Conservation (phyloP, 331 rosid genomes). For the Arachis monticola region DNA sequence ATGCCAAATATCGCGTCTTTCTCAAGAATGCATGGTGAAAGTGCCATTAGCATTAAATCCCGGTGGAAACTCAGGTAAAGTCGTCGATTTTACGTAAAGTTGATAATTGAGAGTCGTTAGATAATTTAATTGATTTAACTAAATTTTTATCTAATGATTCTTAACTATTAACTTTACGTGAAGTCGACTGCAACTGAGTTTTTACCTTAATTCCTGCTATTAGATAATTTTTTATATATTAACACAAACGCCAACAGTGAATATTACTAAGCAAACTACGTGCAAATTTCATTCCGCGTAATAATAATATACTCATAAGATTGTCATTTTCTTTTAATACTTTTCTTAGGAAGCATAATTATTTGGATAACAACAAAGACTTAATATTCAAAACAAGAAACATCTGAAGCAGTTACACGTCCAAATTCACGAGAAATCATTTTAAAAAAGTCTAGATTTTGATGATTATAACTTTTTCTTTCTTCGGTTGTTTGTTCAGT, state of each 20-base stretch:
- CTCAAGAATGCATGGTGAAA: not conserved
- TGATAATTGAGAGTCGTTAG: too few species aligned
- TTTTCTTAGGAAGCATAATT: not conserved
- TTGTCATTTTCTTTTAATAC: not conserved
- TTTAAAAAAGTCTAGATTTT: not conserved
- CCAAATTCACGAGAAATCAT: not conserved
- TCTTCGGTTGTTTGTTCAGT: too few species aligned
- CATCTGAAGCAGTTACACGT: not conserved
- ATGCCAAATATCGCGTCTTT: not conserved
- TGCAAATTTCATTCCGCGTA: not conserved
- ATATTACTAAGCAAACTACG: not conserved
- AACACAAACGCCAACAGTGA: slow-evolving; percentile 4
- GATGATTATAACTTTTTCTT: not conserved
- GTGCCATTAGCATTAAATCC: not conserved
- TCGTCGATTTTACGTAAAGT: too few species aligned
- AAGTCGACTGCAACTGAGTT: too few species aligned
- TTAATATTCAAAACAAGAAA: not conserved
- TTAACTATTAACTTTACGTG: too few species aligned
- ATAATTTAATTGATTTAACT: too few species aligned
- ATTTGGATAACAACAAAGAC: not conserved
- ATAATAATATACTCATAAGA: not conserved
- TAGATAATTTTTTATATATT: too few species aligned
- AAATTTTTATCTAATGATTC: too few species aligned
- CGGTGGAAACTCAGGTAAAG: not conserved
- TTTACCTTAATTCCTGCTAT: too few species aligned